phyloP scores from a whole-genome alignment of 2,329 filamentous ascomycete species.

The Penicillium sp. region DNA sequence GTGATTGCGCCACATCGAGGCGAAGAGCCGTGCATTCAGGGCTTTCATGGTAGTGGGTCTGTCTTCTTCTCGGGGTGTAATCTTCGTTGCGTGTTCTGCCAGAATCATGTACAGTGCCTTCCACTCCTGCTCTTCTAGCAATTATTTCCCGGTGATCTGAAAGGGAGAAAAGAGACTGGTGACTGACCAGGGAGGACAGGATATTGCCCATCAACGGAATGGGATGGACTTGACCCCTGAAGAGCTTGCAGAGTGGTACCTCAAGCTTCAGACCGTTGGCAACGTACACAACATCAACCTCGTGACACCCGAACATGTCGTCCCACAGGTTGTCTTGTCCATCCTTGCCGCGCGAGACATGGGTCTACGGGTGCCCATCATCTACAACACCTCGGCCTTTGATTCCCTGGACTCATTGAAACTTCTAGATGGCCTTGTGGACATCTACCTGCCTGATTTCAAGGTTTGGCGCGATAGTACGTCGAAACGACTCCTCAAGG shows the following conservation, averaged over 20 bases:
- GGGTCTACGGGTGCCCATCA: constrained; percentile 65
- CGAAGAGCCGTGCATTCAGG: constrained; percentile 77
- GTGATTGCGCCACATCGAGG: constrained; percentile 82
- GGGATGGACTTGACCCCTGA: constrained; percentile 74
- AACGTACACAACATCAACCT: constrained; percentile 85
- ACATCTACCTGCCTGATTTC: constrained; percentile 85
- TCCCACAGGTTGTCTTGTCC: constrained; percentile 71
- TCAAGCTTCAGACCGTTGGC: constrained; percentile 76
- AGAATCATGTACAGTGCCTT: constrained; percentile 56
- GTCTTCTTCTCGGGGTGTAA: constrained; percentile 79
- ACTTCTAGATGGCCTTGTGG: constrained; percentile 70
- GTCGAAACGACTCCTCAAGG: constrained; percentile 67
- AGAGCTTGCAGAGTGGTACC: constrained; percentile 72
- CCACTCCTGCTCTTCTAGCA: background rate
- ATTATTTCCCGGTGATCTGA: too few species aligned
- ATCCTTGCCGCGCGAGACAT: constrained; percentile 67
- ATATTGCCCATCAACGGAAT: constrained; percentile 75
- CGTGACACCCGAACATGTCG: constrained; percentile 79
- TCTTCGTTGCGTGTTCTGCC: constrained; percentile 66
- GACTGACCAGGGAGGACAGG: constrained; percentile 29
- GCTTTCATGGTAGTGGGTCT: constrained; percentile 70
- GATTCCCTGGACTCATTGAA: constrained; percentile 67
- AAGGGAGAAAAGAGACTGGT: background rate
- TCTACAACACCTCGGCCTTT: constrained; percentile 81
- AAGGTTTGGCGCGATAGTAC: constrained; percentile 68